Percentiles rank a stretch among this genome's conserved stretches.
phyloP scores from a whole-genome alignment of 1,284 basidiomycete species.

The Mixia osmundae region DNA sequence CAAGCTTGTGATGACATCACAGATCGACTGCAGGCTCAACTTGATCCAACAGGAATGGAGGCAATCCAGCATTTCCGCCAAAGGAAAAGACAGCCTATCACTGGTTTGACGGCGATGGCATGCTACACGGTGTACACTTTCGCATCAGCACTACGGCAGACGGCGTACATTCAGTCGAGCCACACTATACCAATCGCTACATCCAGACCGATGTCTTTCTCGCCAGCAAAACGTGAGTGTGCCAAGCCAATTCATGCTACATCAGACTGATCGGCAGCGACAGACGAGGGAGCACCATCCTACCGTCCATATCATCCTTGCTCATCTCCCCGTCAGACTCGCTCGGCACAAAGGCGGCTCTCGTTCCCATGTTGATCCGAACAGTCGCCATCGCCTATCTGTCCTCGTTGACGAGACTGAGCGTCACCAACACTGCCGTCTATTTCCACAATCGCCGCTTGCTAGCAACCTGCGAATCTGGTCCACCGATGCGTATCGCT shows the following conservation, averaged over 20 bases:
- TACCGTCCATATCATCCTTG: conserved; percentile 28
- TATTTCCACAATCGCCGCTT: conserved; percentile 26
- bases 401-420: conserved; percentile 22
- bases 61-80: conserved; percentile 10
- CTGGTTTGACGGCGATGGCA: conserved; percentile 25
- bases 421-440: conserved; percentile 28
- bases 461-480: conserved; percentile 28
- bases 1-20: conserved; percentile 26
- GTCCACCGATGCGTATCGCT: conserved; percentile 25
- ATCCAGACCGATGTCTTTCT: conserved; percentile 23
- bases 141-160: conserved; percentile 5
- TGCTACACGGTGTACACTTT: conserved; percentile 29
- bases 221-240: conserved; percentile 11
- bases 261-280: conserved; percentile 15
- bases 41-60: conserved; percentile 20
- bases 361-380: conserved; percentile 24
- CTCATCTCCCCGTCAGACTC: conserved; percentile 25
- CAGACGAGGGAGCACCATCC: conserved; percentile 20
- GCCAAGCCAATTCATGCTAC: conserved; percentile 7
- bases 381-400: conserved; percentile 21
- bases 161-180: conserved; percentile 13
- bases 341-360: conserved; percentile 16
- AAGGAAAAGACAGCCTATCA: background rate
- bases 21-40: background rate
- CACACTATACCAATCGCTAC: conserved; percentile 22